Conservation (phyloP, 75 land plant species). For the Selaginella tamariscina region DNA sequence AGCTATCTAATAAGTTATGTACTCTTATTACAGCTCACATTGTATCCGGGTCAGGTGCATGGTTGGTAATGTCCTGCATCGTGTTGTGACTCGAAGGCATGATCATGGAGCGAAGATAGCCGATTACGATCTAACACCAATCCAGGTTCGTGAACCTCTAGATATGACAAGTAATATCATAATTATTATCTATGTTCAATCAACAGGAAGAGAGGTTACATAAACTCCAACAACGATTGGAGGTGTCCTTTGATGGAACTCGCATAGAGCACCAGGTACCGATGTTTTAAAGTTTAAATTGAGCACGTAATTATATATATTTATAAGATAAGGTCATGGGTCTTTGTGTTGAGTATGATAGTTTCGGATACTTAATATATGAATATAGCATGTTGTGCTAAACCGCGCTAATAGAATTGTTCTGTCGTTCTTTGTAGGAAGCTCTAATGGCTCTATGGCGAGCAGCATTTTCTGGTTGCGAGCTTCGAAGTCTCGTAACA, state of each 20-base stretch:
- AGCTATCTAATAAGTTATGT: too few species aligned
- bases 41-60: conserved; percentile 52
- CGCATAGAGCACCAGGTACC: conserved; percentile 59
- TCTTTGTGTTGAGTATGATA: too few species aligned
- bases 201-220: conserved; percentile 64
- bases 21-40: conserved; percentile 38
- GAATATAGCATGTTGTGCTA: too few species aligned
- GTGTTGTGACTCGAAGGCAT: conserved; percentile 20
- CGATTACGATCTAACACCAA: conserved; percentile 35
- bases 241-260: conserved; percentile 75
- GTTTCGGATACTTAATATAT: too few species aligned
- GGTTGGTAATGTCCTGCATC: conserved; percentile 36
- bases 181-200: neutral
- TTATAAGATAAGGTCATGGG: too few species aligned
- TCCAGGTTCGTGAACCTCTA: conserved; percentile 34
- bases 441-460: conserved; percentile 66
- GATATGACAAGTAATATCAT: neutral
- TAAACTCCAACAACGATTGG: conserved; percentile 48
- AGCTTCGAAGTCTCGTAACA: conserved; percentile 57
- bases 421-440: conserved; percentile 38
- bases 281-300: neutral
- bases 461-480: conserved; percentile 49
- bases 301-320: too few species aligned
- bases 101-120: conserved; percentile 20
- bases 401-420: too few species aligned